Base-by-base conservation (phyloP, 2,329 filamentous ascomycete genomes). In the Alternaria rosae region DNA sequence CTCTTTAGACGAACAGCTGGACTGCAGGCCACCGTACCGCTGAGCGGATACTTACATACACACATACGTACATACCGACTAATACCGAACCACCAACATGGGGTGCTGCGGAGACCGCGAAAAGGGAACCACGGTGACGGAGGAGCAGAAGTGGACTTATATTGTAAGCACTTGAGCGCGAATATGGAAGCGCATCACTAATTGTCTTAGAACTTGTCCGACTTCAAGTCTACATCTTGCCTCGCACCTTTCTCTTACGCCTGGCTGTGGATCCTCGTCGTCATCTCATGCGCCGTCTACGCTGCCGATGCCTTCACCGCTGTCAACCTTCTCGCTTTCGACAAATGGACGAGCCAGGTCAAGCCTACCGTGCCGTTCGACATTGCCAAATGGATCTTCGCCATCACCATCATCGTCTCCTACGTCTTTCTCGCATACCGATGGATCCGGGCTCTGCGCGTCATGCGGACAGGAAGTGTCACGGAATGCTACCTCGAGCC, bases 351-450 rank as follows among this genome's bases (percentile, higher is more conserved):
- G 1, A 92, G 91, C 55, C 86, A 92, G 69, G 91, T 98, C 70
- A 82, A 92, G 70, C 93, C 93, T 2, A 86, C 87, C 42, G 91
- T 98, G 67, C 87, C 89, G 4, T 88, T 96, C 74, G 82, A 88
- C 51, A 87, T 94, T 56, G 91, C 93, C 12, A 96, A 95, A 82
- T 97, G 94, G 93, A 94, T 99, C 77, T 99, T 98, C 78, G 91
- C 92, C 26, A 87, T 88, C 58, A 97, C 94, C 78, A 98, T 99
- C 76, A 91, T 98, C 66, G 85, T 95, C 35, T 98, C 94, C 10
- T 94, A 94, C 78, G 82, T 93, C 67, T 92, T 98, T 68, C 85
- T 96, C 26, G 84, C 82, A 15, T 95, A 91, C 73, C 92, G 97
- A 79, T 93, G 92, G 82, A 76, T 96, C 50, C 88, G 91, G 56